These are phyloP conservation scores for Nothophoma quercina DNA, from an alignment of 2,329 filamentous ascomycete species.

Conservation along the genomic window DNA sequence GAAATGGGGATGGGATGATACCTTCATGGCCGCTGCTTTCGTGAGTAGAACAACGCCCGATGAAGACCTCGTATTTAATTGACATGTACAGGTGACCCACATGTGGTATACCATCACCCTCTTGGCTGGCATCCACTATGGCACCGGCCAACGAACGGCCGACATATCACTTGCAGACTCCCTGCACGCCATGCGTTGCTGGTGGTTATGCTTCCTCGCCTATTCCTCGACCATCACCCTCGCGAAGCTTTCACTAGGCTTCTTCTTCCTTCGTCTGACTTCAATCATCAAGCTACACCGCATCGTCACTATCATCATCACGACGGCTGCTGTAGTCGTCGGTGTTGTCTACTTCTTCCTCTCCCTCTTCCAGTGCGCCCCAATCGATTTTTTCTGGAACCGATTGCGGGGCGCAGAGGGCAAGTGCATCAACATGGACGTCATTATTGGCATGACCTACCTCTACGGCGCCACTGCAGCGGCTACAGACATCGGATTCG, in stretches of 20 bases:
- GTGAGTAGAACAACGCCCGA: constrained; percentile 11
- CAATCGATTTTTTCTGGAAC: constrained; percentile 58
- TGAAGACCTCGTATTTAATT: background rate
- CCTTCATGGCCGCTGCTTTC: constrained; percentile 21
- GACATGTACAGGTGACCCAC: constrained; percentile 3
- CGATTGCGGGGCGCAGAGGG: constrained; percentile 33
- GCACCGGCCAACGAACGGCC: constrained; percentile 16
- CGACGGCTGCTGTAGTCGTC: constrained; percentile 50
- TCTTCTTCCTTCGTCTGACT: constrained; percentile 60
- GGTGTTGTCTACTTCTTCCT: constrained; percentile 58
- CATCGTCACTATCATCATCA: constrained; percentile 53
- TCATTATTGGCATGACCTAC: constrained; percentile 61
- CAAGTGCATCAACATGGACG: constrained; percentile 50
- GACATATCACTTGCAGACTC: constrained; percentile 20
- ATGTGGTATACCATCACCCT: constrained; percentile 23
- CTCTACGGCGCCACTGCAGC: constrained; percentile 18
- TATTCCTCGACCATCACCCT: constrained; percentile 20
- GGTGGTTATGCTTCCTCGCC: constrained; percentile 23
- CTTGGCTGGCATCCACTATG: constrained; percentile 22
- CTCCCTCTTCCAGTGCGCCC: constrained; percentile 58
- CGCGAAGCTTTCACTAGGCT: constrained; percentile 55
- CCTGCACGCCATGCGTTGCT: constrained; percentile 24
- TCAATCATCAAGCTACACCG: constrained; percentile 51
- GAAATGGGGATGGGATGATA: constrained; percentile 26
- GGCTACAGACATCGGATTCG: constrained; percentile 24